Base-by-base conservation (phyloP, 192 early-diverging fungal genomes). In the Coemansia sp. region DNA sequence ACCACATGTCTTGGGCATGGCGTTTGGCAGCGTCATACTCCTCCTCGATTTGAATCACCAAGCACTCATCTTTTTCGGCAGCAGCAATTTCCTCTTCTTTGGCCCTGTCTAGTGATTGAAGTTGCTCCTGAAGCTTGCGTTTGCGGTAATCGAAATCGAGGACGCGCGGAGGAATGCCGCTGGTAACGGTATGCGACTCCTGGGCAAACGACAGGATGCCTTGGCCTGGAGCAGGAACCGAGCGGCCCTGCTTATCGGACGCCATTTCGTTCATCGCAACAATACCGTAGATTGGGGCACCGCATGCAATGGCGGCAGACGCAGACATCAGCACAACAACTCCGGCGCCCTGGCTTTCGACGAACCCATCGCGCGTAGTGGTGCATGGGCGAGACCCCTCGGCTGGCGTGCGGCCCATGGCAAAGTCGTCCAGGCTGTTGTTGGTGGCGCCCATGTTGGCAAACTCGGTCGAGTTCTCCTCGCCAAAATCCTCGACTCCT, bases 371-470 rank as follows among this genome's bases (percentile, higher is more conserved):
- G 61, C 95, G 88, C 34, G 93, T 92, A 18, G 91, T 87, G 46
- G 93, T 92, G 26, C 92, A 88, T 51, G 95, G 95, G 20, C 95
- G 90, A 65, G 87, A 93, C 92, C 94, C 94, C 66, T 97, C 95
- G 35, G 81, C 61, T 7, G 93, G 93, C 34, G 90, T 88, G 64
- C 95, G 91, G 21, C 95, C 95, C 15, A 82, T 81, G n/a, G 86
- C 92, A 56, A 91, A 83, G 80, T 97, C 95, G 18, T 93, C 90
- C 35, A 88, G 79, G 43, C 92, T 75, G 77, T 93, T 93, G 70
- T 86, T 89, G 23, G 95, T 97, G 10, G 95, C 94, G 79, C 93
- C 94, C 93, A 97, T 97, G 86, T 93, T 91, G 67, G 90, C 93
- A 72, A 95, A 95, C 73, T 94, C 93, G 59, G 91, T 87, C 2